Evolutionary conservation across 129 eudicot species (phyloP).

Genomic region (Arctium lappa): DNA sequence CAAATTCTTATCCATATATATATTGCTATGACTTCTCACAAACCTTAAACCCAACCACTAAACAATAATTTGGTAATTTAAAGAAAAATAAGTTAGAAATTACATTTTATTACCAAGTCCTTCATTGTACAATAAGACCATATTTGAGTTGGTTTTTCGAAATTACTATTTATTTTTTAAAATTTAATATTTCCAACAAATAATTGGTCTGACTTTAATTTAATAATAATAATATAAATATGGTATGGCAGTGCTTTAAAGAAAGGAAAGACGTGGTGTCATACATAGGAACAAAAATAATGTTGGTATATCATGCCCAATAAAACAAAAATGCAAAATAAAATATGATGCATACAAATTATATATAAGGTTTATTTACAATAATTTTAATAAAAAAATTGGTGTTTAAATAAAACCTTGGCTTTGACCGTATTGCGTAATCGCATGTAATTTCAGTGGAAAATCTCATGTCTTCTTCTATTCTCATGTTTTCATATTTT

Average conservation of each 20-base stretch:
- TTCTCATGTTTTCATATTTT: too few relatives aligned
- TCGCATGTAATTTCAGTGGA: too few relatives aligned
- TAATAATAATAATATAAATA: not conserved
- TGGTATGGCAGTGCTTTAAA: not conserved
- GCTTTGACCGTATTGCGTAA: too few relatives aligned
- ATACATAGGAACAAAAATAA: not conserved
- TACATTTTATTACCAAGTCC: too few relatives aligned
- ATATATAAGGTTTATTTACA: not conserved
- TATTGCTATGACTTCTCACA: too few relatives aligned
- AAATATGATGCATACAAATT: too few relatives aligned
- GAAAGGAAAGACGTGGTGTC: not conserved
- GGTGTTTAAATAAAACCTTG: not conserved
- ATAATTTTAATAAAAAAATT: too few relatives aligned
- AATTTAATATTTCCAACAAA: not conserved
- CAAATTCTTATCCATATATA: too few relatives aligned
- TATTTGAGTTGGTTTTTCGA: not conserved
- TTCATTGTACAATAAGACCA: not conserved
- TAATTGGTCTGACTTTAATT: not conserved
- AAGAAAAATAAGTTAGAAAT: too few relatives aligned
- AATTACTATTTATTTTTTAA: not conserved
- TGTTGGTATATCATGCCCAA: not conserved
- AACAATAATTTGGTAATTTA: too few relatives aligned
- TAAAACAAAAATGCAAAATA: not conserved
- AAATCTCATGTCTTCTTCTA: too few relatives aligned
- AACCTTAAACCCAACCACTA: too few relatives aligned